A percentile compares a stretch with the other conserved stretches of the same genome.
phyloP scores from a whole-genome alignment of 306 rosid species.

The Sesbania bispinosa region DNA sequence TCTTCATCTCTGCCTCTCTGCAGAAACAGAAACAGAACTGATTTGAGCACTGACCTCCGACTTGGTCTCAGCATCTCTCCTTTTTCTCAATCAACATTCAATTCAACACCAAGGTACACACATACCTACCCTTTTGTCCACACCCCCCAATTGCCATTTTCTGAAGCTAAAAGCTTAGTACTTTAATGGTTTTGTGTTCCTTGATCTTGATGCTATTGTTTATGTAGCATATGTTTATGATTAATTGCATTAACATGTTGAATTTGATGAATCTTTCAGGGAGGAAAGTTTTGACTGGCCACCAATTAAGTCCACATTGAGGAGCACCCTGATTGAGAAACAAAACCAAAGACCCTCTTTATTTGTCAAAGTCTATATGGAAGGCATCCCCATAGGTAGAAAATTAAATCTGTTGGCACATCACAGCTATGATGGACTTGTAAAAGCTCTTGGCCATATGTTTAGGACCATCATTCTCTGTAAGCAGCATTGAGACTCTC shows the following conservation, averaged over 20 bases:
- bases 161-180: neutral
- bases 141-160: neutral
- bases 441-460: constrained; percentile 43
- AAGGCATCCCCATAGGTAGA: constrained; percentile 55
- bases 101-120: constrained; percentile 30
- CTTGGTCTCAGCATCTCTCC: constrained; percentile 46
- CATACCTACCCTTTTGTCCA: too few species aligned
- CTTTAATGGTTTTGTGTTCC: neutral
- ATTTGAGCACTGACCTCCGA: constrained; percentile 47
- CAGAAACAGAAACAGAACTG: constrained; percentile 34
- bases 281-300: constrained; percentile 44
- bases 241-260: neutral
- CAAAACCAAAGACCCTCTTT: constrained; percentile 35
- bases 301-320: constrained; percentile 47
- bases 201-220: neutral
- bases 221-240: neutral
- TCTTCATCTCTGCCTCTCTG: constrained; percentile 29
- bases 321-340: constrained; percentile 39
- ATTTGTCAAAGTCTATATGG: constrained; percentile 52
- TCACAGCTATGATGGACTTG: constrained; percentile 43
- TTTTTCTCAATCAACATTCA: constrained; percentile 23
- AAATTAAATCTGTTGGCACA: constrained; percentile 47
- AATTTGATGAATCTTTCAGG: constrained; percentile 29
- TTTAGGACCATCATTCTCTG: constrained; percentile 45
- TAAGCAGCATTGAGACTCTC: constrained; percentile 24